Evolutionary conservation across 139 green algal genomes (phyloP), one percentile per base, ranked within the genome.

Genomic region (Chlorella sorokiniana): DNA sequence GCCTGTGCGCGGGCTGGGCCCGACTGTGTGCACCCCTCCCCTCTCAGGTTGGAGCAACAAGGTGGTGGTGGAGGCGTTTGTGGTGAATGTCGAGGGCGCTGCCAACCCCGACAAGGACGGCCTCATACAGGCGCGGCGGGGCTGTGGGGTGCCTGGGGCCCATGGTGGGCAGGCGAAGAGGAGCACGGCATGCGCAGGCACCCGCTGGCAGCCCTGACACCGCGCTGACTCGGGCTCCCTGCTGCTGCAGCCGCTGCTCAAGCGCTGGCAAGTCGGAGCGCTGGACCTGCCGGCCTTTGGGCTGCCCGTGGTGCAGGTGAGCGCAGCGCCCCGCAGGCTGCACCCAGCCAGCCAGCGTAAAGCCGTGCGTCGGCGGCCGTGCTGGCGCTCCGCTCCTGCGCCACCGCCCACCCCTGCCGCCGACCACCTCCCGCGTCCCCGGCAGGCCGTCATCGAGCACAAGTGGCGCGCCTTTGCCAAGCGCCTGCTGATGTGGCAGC

Each of bases 51-150:
- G 75, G 84, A 78, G 44, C 10, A 85, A 70, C 52, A 76, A 65
- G 10, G 68, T 94, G 9, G 63, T 79, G 11, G 76, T 93, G 16
- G 86, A 91, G 71, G 90, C 91, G 3, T 90, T 88, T 83, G 90
- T 90, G 31, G 87, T 95, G 35, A 86, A 86, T 54, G 84, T 94
- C 48, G 62, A 84, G 35, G 51, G 87, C 29, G 88, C 90, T 11
- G 84, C 88, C 25, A 29, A 62, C 33, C 74, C 87, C 31, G 90
- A 93, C 69, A 71, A 87, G 20, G 86, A 80, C 18, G 90, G 90
- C 31, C 69, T 93, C 1, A 40, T 93, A 41, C 71, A 78, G 71
- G 71, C 45, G 33, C 10, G 35, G n/a, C 52, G 3, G 67, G 7
- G 8, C 1, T 1, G 37, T 1, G 4, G 59, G 5, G 11, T 22